Base-by-base conservation (phyloP, 2,329 filamentous ascomycete genomes). In the Elsinoe arachidis region DNA sequence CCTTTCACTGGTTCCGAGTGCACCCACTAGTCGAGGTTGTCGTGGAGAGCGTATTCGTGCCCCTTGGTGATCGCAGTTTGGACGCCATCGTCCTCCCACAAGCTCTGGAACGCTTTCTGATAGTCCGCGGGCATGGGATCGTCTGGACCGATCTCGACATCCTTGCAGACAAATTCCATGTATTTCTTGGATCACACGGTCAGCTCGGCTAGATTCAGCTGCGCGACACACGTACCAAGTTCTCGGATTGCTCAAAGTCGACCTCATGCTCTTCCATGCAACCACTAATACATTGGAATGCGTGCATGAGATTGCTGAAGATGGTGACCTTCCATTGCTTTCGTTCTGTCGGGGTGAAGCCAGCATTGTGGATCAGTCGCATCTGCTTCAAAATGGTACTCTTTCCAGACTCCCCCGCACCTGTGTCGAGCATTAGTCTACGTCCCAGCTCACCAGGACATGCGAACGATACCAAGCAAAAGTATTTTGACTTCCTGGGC, bases 341-440 rank as follows among this genome's bases (percentile, higher is more conserved):
- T 72, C 90, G 88, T 72, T 97, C 93, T 62, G 83, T 84, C 67
- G 88, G 87, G 68, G 84, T 89, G 76, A 97, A 97, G 53, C 93
- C 92, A 72, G 90, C 85, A 12, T 90, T 85, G 72, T 97, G 93
- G 66, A 99, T 96, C 73, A 99, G 85, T 72, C 92, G 92, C 93
- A 99, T 97, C 78, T 97, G 92, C 77, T 97, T 97, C 63, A 97
- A 82, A 59, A 97, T 91, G 1, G 92, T 97, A 7, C 92, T 96
- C 75, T 97, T 97, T 63, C 92, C 89, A 59, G 87, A 93, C 75
- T 97, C 92, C 69, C 92, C 92, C 66, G 92, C 92, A 72, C 92
- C 91, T 96, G 59, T 46, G 72, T 68, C 61, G 56, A 37, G 34
- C 47, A 33, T 51, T 51, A 41, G 43, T 19, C 5, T 14, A 30